Percentiles rank a stretch among this genome's conserved stretches.
These are phyloP conservation scores for Puccinellia tenuiflora DNA, from an alignment of 176 grass and related monocot genomes.

Conservation along the genomic window DNA sequence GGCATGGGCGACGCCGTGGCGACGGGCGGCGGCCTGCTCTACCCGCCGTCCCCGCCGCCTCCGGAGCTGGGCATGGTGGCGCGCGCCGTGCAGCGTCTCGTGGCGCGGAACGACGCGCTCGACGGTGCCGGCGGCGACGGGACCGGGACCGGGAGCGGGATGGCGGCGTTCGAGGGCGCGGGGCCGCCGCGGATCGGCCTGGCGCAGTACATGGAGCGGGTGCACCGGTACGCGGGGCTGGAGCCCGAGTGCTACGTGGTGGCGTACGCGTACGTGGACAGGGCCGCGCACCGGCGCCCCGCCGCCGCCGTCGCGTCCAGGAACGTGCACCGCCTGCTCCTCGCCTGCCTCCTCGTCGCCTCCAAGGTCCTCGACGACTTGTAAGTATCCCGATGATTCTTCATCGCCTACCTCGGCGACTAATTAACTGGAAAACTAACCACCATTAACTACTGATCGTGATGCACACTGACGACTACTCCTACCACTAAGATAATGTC, in stretches of 20 bases:
- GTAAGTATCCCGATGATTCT: conserved; percentile 34
- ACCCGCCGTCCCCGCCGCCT: neutral
- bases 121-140: neutral
- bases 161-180: conserved; percentile 55
- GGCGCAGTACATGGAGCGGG: conserved; percentile 78
- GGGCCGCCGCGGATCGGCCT: conserved; percentile 61
- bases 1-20: conserved; percentile 3
- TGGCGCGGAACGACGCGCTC: conserved; percentile 64
- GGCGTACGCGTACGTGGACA: conserved; percentile 72
- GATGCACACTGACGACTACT: neutral
- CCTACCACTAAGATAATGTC: neutral
- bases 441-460: neutral
- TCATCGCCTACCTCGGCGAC: neutral
- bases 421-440: neutral
- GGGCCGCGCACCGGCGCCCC: conserved; percentile 54
- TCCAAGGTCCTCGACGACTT: conserved; percentile 92
- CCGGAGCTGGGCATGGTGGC: conserved; percentile 46
- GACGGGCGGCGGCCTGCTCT: neutral
- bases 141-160: neutral
- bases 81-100: conserved; percentile 57
- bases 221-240: conserved; percentile 64
- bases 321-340: conserved; percentile 81
- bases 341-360: conserved; percentile 73
- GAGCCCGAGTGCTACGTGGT: conserved; percentile 70
- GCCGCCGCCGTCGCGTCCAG: conserved; percentile 45